phyloP scores from a whole-genome alignment of 371 early-diverging fungal species.

The Blyttiomyces sp. region DNA sequence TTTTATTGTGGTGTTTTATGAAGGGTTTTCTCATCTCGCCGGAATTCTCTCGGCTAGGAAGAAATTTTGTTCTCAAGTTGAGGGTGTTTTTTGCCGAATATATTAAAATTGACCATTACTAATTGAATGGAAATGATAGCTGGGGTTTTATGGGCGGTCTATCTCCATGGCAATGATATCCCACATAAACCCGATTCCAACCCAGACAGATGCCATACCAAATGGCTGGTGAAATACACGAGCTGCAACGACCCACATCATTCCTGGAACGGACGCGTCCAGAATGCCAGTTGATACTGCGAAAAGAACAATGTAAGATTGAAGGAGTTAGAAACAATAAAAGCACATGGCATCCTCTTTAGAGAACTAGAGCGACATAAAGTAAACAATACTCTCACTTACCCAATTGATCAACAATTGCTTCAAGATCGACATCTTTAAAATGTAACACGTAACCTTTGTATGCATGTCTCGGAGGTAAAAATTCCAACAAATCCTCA shows the following conservation, averaged over 20 bases:
- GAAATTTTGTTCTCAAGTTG: too few relatives aligned
- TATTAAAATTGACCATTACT: too few relatives aligned
- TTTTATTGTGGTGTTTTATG: too few relatives aligned
- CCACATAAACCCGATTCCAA: slow-evolving; percentile 17
- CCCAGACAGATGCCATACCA: slow-evolving; percentile 13
- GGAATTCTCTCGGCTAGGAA: too few relatives aligned
- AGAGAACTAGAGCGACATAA: not conserved
- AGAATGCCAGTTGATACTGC: slow-evolving; percentile 20
- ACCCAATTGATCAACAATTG: slow-evolving; percentile 26
- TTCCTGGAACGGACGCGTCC: slow-evolving; percentile 18
- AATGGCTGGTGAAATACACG: slow-evolving; percentile 15
- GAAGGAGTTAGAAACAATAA: not conserved
- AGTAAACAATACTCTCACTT: not conserved
- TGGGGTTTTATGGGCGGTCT: too few relatives aligned
- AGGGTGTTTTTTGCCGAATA: too few relatives aligned
- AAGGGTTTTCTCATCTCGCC: too few relatives aligned
- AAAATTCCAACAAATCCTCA: not conserved
- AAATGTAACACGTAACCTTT: slow-evolving; percentile 15
- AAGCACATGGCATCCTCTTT: not conserved
- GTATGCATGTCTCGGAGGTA: slow-evolving; percentile 24
- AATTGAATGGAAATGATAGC: too few relatives aligned
- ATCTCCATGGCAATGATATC: too few relatives aligned
- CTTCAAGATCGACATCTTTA: slow-evolving; percentile 18
- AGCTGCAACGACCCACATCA: slow-evolving; percentile 17
- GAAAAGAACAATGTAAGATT: not conserved